Conservation (phyloP, 2,329 filamentous ascomycete genomes). For the Trichoderma sp. region DNA sequence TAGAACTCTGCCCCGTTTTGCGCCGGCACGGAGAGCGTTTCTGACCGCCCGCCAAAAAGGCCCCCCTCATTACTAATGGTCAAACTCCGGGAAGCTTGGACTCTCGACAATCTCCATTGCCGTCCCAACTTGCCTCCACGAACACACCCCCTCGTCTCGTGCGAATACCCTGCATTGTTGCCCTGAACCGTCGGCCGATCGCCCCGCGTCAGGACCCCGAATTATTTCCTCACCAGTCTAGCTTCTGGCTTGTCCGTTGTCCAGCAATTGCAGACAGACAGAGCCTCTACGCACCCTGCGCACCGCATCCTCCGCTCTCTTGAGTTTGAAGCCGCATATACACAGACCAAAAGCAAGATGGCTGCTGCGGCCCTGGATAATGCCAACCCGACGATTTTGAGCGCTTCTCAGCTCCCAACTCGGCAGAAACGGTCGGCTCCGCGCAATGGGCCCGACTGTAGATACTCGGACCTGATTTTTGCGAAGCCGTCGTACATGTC, state of each 20-base stretch:
- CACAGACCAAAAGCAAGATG: constrained; percentile 22
- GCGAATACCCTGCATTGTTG: constrained; percentile 2
- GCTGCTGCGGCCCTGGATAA: constrained; percentile 55
- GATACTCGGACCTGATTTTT: constrained; percentile 47
- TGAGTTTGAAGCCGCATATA: background rate
- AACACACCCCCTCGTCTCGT: constrained; percentile 6
- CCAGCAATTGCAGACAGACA: background rate
- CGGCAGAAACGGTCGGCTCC: constrained; percentile 54
- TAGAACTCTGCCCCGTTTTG: background rate
- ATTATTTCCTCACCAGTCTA: constrained; percentile 9
- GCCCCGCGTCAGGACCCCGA: constrained; percentile 10
- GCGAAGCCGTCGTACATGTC: constrained; percentile 46
- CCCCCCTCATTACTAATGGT: constrained; percentile 8
- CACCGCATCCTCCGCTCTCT: background rate
- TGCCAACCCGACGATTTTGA: constrained; percentile 91
- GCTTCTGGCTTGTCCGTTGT: background rate
- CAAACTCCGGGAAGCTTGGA: background rate
- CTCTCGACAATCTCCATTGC: constrained; percentile 11
- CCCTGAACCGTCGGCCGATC: background rate
- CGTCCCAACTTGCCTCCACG: constrained; percentile 2
- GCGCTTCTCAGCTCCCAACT: constrained; percentile 82
- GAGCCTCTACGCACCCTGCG: background rate
- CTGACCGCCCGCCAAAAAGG: background rate
- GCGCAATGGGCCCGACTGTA: constrained; percentile 47
- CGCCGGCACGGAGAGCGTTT: background rate